Evolutionary conservation across 2,329 filamentous ascomycete species (phyloP).

Genomic region (Cytospora paraplurivora): DNA sequence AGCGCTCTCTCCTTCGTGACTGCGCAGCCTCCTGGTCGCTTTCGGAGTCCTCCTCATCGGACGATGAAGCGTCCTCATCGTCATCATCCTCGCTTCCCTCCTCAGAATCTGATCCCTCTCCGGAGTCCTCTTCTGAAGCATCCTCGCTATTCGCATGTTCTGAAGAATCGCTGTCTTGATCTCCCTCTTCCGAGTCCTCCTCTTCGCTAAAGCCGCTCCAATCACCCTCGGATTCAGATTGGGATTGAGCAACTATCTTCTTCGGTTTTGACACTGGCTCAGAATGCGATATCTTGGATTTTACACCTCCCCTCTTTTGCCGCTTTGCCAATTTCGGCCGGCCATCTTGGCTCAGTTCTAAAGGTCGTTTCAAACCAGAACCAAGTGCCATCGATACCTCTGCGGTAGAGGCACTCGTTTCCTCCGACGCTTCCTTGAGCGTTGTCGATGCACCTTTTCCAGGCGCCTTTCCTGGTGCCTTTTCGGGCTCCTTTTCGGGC

Average conservation of each 20-base stretch:
- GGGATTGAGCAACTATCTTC: constrained; percentile 35
- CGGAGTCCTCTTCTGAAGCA: constrained; percentile 21
- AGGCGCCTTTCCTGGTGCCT: neutral
- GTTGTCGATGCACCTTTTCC: neutral
- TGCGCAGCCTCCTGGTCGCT: constrained; percentile 37
- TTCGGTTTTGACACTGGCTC: constrained; percentile 44
- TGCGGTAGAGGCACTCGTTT: neutral
- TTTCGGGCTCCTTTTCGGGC: constrained; percentile 32
- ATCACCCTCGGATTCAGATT: constrained; percentile 41
- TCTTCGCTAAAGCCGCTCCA: constrained; percentile 64
- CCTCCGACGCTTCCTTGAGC: neutral
- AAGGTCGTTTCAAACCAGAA: constrained; percentile 81
- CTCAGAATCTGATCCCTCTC: constrained; percentile 30
- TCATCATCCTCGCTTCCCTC: constrained; percentile 39
- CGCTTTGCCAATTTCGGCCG: constrained; percentile 81
- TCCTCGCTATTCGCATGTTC: neutral
- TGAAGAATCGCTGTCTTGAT: constrained; percentile 34
- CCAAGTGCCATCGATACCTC: constrained; percentile 50
- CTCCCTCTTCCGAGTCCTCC: constrained; percentile 32
- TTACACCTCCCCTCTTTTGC: constrained; percentile 68
- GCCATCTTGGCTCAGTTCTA: constrained; percentile 78
- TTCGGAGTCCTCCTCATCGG: constrained; percentile 29
- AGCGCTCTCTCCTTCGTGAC: constrained; percentile 43
- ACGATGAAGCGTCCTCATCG: constrained; percentile 36
- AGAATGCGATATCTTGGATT: constrained; percentile 53